Evolutionary conservation across 805 yeast genomes (phyloP), one percentile per base, ranked within the genome.

Genomic region (Zygotorulaspora florentina): DNA sequence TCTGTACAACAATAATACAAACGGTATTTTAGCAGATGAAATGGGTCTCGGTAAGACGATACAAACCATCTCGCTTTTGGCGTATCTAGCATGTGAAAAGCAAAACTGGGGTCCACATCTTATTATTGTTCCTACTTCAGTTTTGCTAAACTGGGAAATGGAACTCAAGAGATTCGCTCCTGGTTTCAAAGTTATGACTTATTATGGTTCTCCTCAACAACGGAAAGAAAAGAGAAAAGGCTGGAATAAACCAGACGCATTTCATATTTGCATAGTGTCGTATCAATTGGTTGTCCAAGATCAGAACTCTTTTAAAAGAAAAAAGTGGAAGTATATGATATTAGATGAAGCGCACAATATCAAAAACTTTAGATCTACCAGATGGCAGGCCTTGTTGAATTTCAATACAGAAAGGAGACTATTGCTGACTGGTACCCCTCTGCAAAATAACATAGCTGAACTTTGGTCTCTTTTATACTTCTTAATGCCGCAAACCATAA

Each of bases 1-100:
- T 38, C 70, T 93, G 47, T 91, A 90, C 69, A 87, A 87, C 62
- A 87, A 87, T 59, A 81, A 86, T 46, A 93, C 98, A 4, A 93
- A 93, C 64, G 99, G 99, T 52, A 93, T 93, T 42, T 74, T 93
- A 39, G 99, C 99, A 1, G 99, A 93, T 66, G 99, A 93, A 64
- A 93, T 93, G 99, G 99, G 99, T 45, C 74, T 93, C 35, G 99
- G 95, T 54, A 93, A 93, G 63, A 93, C 99, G 0, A 91, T 93
- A 47, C 99, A 93, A 64, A 93, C 99, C 0, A 93, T 93, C 42
- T 79, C 97, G 0, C 67, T 93, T 35, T 68, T 93, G 15, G 75
- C 95, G 0, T 90, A 90, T 63, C 70, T 93, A 42, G 99, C 99
- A 0, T 88, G 96, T 57, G 96, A 85, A 57, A 90, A 90, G 59